Base-by-base conservation (phyloP, 2,329 filamentous ascomycete genomes). In the Scorias spongiosa region DNA sequence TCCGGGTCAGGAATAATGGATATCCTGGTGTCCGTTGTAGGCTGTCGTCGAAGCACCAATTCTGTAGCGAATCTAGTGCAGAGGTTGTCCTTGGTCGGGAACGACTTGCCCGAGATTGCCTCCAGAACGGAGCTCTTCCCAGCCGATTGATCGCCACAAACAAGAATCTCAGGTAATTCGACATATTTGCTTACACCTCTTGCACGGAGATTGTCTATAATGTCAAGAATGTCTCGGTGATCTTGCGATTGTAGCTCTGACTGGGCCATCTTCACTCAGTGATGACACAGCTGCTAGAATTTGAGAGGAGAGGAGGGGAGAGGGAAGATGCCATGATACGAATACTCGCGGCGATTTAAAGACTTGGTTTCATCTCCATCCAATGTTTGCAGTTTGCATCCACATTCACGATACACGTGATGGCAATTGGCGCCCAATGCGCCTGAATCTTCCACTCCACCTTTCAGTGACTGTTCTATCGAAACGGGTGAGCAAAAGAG, bases 81-180 rank as follows among this genome's bases (percentile, higher is more conserved):
- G 1, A 74, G 42, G 14, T 61, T 68, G n/a, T 69, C 68, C 6
- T 75, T 71, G 4, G 67, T 62, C 0, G 74, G 72, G 40, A 81
- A 80, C 0, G 66, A 66, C 44, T 50, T 51, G 10, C 70, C 66
- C 0, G 75, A 75, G 29, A 81, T 72, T 1, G 76, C 78, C 48
- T 80, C 73, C 0, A 81, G 66, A 0, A 80, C 74, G 1, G 73
- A 78, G 11, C 70, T 76, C 53, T 81, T 81, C 2, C 76, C 76
- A 0, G 69, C 68, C 0, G 72, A 77, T 45, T 76, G 74, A 39
- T 77, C 72, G 5, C 78, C 76, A n/a, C 75, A 71, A 4, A 79
- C 75, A 8, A 80, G 67, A 32, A 59, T 51, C 40, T 58, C 53
- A 4, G 63, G 57, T 1, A 65, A 50, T 3, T 49, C 46, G 5